These are phyloP conservation scores for Nemania serpens DNA, from an alignment of 2,329 filamentous ascomycete species.

Conservation along the genomic window DNA sequence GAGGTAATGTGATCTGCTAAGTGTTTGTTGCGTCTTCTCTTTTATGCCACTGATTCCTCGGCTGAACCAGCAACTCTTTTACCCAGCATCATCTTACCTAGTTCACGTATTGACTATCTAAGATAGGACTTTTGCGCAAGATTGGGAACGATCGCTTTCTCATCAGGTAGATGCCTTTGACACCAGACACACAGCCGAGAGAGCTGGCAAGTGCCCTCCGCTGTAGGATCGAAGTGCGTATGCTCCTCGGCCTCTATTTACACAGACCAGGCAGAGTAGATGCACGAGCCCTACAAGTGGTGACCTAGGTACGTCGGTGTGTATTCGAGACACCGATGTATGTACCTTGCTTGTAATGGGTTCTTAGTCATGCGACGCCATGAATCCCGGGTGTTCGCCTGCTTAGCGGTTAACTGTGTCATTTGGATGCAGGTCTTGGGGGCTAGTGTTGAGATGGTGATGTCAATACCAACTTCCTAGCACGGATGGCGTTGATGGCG, in stretches of 20 bases:
- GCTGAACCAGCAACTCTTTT: slow-evolving; percentile 11
- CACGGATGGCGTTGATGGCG: slow-evolving; percentile 10
- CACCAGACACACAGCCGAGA: background rate
- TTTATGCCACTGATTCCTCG: slow-evolving; percentile 12
- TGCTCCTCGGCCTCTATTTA: slow-evolving; percentile 1
- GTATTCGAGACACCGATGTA: background rate
- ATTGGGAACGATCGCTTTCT: slow-evolving; percentile 4
- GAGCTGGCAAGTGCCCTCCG: background rate
- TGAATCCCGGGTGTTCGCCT: background rate
- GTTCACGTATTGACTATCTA: background rate
- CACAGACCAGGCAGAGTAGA: background rate
- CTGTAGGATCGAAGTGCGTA: background rate
- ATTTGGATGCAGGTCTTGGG: background rate
- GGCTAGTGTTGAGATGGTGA: background rate
- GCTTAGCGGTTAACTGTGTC: background rate
- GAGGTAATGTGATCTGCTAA: slow-evolving; percentile 4
- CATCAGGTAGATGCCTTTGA: background rate
- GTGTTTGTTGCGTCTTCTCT: slow-evolving; percentile 9
- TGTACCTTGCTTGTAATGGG: background rate
- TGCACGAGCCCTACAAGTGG: too few species aligned
- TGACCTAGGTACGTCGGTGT: background rate
- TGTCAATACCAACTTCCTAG: slow-evolving; percentile 8
- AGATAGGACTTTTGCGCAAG: slow-evolving; percentile 7
- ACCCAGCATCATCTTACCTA: background rate
- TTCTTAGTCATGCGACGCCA: background rate